A percentile compares a stretch with the other conserved stretches of the same genome.
Evolutionary conservation across 2,329 filamentous ascomycete genomes (phyloP).

Genomic region (Fusarium solani-melongenae): DNA sequence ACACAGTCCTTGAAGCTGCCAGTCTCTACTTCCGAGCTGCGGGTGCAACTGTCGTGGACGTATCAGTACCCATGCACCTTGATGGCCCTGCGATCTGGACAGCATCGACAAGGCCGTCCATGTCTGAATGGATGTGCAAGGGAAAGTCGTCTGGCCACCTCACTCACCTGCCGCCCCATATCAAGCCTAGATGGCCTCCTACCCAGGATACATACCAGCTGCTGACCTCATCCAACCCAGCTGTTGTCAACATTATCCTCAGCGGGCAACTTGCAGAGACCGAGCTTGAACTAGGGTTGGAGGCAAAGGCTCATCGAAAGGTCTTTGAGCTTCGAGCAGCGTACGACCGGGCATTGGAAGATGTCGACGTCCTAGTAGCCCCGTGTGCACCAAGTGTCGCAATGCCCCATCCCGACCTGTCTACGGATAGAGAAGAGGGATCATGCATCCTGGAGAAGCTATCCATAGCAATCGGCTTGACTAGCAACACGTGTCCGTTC

Average conservation of each 20-base stretch:
- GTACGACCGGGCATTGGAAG: conserved; percentile 58
- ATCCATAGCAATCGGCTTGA: conserved; percentile 56
- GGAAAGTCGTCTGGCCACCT: conserved; percentile 48
- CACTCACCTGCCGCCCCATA: conserved; percentile 48
- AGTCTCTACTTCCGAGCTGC: conserved; percentile 47
- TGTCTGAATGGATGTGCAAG: conserved; percentile 46
- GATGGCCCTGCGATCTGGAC: conserved; percentile 52
- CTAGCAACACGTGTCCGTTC: conserved; percentile 59
- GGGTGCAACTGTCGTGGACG: conserved; percentile 56
- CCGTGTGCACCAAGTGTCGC: conserved; percentile 59
- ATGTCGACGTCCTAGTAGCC: conserved; percentile 61
- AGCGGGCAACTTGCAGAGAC: conserved; percentile 48
- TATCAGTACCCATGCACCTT: conserved; percentile 61
- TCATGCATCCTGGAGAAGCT: conserved; percentile 52
- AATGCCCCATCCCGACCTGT: conserved; percentile 45
- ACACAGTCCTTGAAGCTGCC: conserved; percentile 51
- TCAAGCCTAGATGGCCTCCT: conserved; percentile 49
- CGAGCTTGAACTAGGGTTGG: conserved; percentile 41
- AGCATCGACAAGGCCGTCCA: conserved; percentile 48
- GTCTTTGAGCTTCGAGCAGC: conserved; percentile 52
- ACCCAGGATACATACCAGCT: conserved; percentile 56
- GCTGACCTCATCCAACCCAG: conserved; percentile 56
- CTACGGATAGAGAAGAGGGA: conserved; percentile 15
- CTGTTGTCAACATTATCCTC: conserved; percentile 59
- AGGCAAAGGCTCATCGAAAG: conserved; percentile 60